Conservation (phyloP, 2,329 filamentous ascomycete genomes). For the Elsinoe ampelina region DNA sequence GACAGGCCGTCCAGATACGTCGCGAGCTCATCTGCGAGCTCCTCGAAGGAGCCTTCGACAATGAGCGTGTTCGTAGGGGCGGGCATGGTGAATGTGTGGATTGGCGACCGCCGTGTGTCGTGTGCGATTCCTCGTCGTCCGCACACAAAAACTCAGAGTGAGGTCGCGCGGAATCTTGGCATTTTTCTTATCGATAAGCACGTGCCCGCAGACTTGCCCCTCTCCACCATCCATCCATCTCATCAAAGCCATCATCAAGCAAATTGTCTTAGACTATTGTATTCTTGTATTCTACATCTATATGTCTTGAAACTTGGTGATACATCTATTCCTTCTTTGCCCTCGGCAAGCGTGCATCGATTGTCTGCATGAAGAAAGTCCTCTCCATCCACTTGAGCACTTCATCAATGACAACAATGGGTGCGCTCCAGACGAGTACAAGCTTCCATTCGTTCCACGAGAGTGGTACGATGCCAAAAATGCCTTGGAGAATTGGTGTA, state of each 20-base stretch:
- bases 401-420: constrained; percentile 87
- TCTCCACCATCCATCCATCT: neutral
- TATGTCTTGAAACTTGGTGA: neutral
- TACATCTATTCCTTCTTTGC: constrained; percentile 15
- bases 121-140: neutral
- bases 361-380: constrained; percentile 26
- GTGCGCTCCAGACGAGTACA: constrained; percentile 76
- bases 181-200: constrained; percentile 8
- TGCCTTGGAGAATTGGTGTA: constrained; percentile 71
- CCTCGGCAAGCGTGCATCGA: constrained; percentile 11
- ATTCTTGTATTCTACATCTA: neutral
- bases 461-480: constrained; percentile 87
- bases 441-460: constrained; percentile 86
- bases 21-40: constrained; percentile 89
- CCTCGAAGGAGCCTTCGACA: constrained; percentile 87
- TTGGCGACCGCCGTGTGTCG: neutral
- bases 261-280: too few relatives aligned
- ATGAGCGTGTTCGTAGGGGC: constrained; percentile 29
- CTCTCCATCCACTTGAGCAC: constrained; percentile 67
- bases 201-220: neutral
- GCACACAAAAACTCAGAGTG: constrained; percentile 8
- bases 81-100: constrained; percentile 11
- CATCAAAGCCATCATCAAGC: too few relatives aligned
- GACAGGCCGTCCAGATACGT: constrained; percentile 82
- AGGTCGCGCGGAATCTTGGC: constrained; percentile 11